Percentiles rank a stretch among this genome's conserved stretches.
Conservation (phyloP, 2,329 filamentous ascomycete species). For the Tolypocladium pustulatum region DNA sequence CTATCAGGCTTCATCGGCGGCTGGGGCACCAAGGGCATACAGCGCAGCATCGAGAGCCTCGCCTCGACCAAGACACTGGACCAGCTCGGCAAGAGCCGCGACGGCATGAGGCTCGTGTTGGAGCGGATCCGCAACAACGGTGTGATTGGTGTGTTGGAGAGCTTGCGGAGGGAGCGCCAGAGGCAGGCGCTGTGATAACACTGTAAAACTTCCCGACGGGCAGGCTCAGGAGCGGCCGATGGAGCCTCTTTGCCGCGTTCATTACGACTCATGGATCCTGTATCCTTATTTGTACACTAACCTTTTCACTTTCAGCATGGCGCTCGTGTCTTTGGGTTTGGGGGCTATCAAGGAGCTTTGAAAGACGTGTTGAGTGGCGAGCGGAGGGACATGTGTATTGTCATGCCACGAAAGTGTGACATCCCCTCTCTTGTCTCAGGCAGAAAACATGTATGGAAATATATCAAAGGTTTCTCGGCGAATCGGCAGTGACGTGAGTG, state of each 20-base stretch:
- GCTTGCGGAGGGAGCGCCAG: slow-evolving; percentile 35
- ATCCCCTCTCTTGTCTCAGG: slow-evolving; percentile 29
- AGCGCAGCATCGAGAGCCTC: slow-evolving; percentile 69
- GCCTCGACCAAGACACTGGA: slow-evolving; percentile 68
- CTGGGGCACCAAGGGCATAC: slow-evolving; percentile 62
- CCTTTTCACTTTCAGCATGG: slow-evolving; percentile 22
- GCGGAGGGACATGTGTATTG: slow-evolving; percentile 10
- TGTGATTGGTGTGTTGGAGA: slow-evolving; percentile 47
- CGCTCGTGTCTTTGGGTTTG: slow-evolving; percentile 17
- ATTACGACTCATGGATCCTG: slow-evolving; percentile 9
- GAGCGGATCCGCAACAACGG: slow-evolving; percentile 54
- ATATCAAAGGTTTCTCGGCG: background rate
- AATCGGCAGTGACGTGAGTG: background rate
- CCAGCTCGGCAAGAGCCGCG: slow-evolving; percentile 68
- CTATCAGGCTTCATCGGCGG: slow-evolving; percentile 40
- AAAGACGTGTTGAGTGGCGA: slow-evolving; percentile 6
- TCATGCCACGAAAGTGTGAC: slow-evolving; percentile 20
- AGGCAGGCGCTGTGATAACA: slow-evolving; percentile 12
- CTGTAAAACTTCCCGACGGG: background rate
- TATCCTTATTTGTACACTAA: slow-evolving; percentile 20
- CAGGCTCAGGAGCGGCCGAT: background rate
- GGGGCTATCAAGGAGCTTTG: slow-evolving; percentile 5
- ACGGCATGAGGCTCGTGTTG: slow-evolving; percentile 74
- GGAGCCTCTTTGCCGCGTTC: background rate
- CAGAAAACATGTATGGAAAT: background rate